Percentiles rank a stretch among this genome's conserved stretches.
phyloP scores from a whole-genome alignment of 306 rosid genomes.

The Bauhinia variegata region DNA sequence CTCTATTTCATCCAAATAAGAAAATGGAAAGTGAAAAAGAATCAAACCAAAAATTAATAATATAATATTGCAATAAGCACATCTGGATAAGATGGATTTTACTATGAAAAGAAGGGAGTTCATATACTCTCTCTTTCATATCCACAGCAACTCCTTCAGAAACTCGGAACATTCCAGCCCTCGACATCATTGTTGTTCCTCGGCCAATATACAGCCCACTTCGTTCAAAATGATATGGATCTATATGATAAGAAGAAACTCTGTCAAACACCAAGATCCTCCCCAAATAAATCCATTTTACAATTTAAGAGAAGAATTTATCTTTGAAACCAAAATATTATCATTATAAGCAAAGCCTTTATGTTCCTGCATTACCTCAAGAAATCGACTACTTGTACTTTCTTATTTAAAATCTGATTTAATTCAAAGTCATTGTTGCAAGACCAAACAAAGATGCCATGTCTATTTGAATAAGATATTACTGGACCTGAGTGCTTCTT shows the following conservation, averaged over 20 bases:
- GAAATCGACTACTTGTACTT: too few relatives aligned
- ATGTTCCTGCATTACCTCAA: too few relatives aligned
- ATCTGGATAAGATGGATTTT: slow-evolving; percentile 40
- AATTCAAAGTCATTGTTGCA: too few relatives aligned
- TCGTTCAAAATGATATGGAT: slow-evolving; percentile 72
- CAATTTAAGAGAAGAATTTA: slow-evolving; percentile 26
- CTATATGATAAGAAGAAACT: slow-evolving; percentile 48
- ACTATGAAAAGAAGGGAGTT: slow-evolving; percentile 86
- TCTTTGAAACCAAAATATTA: neutral
- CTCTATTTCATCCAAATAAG: neutral
- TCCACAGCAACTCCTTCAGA: slow-evolving; percentile 84
- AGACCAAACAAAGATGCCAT: neutral
- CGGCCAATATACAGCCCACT: slow-evolving; percentile 83
- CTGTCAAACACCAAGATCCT: neutral
- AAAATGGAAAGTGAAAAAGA: neutral
- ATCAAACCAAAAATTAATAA: slow-evolving; percentile 1
- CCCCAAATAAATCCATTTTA: slow-evolving; percentile 11
- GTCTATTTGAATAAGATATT: slow-evolving; percentile 26
- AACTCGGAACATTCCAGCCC: slow-evolving; percentile 85
- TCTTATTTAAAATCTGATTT: too few relatives aligned
- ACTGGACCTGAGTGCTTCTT: slow-evolving; percentile 6
- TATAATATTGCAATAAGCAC: neutral
- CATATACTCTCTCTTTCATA: slow-evolving; percentile 73
- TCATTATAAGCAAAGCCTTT: slow-evolving; percentile 4
- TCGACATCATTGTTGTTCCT: slow-evolving; percentile 83